Base-by-base conservation (phyloP, 371 early-diverging fungal genomes). In the Haplosporangium sp. region DNA sequence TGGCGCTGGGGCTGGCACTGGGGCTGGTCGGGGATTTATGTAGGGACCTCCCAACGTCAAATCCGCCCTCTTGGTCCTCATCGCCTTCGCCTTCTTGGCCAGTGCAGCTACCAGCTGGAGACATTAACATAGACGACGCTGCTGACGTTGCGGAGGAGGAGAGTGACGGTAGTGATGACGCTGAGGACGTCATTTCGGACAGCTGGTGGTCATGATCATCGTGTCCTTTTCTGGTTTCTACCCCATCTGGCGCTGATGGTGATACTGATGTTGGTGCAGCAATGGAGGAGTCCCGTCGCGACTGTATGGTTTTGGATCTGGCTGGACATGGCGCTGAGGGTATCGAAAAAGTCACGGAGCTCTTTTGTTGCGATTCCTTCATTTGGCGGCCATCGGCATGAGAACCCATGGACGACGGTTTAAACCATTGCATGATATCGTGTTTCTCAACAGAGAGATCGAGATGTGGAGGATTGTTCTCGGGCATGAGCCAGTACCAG, bases 311-410 rank as follows among this genome's bases (percentile, higher is more conserved):
- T n/a, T n/a, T 20, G 45, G 55, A 10, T 20, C 40, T 13, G 43
- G 52, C 43, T 59, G 21, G 13, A 23, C 2, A 13, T 61, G 59
- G 38, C 13, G 51, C 23, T 67, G 46, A n/a, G n/a, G n/a, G n/a
- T n/a, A n/a, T n/a, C n/a, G n/a, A n/a, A n/a, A n/a, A n/a, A n/a
- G n/a, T n/a, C n/a, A n/a, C n/a, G n/a, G n/a, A n/a, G n/a, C n/a
- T n/a, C n/a, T n/a, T n/a, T 8, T 63, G 21, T 40, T 63, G 40
- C 11, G 64, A 69, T 6, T 69, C 70, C 23, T 62, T 41, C 69
- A 75, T 69, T 46, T 75, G 76, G 5, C 67, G 69, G 12, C 76
- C 76, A 58, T 75, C 76, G 16, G 69, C 47, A 38, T 69, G 76
- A 6, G 59, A 48, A 13, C 61, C 55, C 41, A 54, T 11, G 40